Evolutionary conservation across 1,139 yeast genomes (phyloP), one percentile per base, ranked within the genome.

Genomic region (Petasospora fabianii): DNA sequence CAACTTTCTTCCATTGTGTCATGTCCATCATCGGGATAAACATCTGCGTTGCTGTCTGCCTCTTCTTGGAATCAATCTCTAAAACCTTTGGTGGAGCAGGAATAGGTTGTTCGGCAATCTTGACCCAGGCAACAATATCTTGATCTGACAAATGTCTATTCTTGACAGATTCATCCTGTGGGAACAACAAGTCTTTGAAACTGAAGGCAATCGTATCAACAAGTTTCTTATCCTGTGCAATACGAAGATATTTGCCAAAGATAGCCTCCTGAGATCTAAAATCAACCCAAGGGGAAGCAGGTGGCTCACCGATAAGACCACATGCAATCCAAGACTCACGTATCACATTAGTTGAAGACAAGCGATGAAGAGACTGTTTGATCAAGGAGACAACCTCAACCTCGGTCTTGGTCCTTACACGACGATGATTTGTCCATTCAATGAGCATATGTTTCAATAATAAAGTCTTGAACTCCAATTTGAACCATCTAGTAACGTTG

Each of bases 91-190:
- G 15, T 29, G 28, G 6, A 14, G 16, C n/a, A 13, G 28, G 13
- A 5, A 6, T 9, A 13, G 28, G 10, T 10, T 10, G 20, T 16
- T 32, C 41, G 9, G 34, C 35, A 8, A 43, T 19, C 44, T 51
- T 58, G 6, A 60, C 59, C 1, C 56, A 30, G 2, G 45, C 41
- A 5, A 62, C 54, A 22, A 63, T 59, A 22, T 62, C 65, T 9
- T 46, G 47, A 30, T 62, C 65, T 1, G 53, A 41, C 15, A 57
- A 38, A 27, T 51, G 56, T n/a, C 40, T 47, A 37, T 62, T 61
- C 9, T 35, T 26, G 6, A 64, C 54, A 6, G 41, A 46, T 36
- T 64, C 69, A 38, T 62, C 63, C 2, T 38, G 32, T 1, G 68
- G 67, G 39, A 62, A 62, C 21, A 64, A 28, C 18, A 60, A 37